Base-by-base conservation (phyloP, 2,329 filamentous ascomycete species). In the Epichloe gansuensis region DNA sequence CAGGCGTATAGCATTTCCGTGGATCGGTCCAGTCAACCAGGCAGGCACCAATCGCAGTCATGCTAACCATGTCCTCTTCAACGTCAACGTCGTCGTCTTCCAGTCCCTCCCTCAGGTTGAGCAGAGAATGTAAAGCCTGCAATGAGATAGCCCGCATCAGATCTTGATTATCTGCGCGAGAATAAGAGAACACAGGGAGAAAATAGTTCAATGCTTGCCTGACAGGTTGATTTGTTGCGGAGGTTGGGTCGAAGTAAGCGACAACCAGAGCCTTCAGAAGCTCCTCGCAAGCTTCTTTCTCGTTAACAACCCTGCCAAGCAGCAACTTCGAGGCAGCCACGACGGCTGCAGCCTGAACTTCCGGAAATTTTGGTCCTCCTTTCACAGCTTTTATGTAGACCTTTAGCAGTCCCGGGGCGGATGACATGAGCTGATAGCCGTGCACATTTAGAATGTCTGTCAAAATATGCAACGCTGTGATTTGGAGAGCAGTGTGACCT, bases 21-120 rank as follows among this genome's bases (percentile, higher is more conserved):
- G 91, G 90, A 66, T 97, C 91, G 0, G 91, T 97, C 93, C 91
- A 97, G 65, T 97, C 91, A 0, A 91, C 81, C 7, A 97, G 72
- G 62, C 90, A 91, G 3, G 87, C 82, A 1, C 88, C 89, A 54
- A 95, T 87, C 3, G 83, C 80, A 44, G 81, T 78, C 58, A 94
- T 78, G 60, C 84, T 82, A 8, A 91, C 86, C 82, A 94, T 90
- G 58, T 82, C 84, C 54, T 86, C 85, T 39, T 80, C 80, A 11
- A 86, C 81, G 49, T 89, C 86, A 17, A 83, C 82, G 48, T 88
- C 85, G 35, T 87, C 85, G 44, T 88, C 89, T 55, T 89, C 85
- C 21, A 85, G 67, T 1, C 80, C 82, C 62, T 89, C 86, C 11
- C 85, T 78, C 9, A 88, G 74, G 54, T 85, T 85, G 62, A 86